Evolutionary conservation across 1,139 yeast species (phyloP), one percentile per base, ranked within the genome.

Genomic region (Starmera stellimalicola): DNA sequence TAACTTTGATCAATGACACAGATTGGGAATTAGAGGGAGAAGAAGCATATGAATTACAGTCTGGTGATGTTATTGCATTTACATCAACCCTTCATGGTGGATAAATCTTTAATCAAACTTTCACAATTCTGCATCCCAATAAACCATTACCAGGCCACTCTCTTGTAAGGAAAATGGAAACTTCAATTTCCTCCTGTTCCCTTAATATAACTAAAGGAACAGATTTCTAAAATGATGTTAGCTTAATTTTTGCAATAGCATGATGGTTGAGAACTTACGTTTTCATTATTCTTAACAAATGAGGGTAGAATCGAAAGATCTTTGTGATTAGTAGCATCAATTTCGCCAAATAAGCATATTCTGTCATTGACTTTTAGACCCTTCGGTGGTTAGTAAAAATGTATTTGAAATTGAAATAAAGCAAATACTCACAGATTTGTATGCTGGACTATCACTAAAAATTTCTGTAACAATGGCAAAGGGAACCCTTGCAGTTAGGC

Each of bases 11-110:
- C 43, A 91, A 91, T 51, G 98, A 91, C 51, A 78, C 95, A 1
- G 98, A 91, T 58, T 91, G 98, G 98, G 98, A 91, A 51, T 60
- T 91, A 20, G 94, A 87, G 53, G 97, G 88, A 10, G 87, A 78
- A 58, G 91, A 83, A 48, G 80, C 73, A 8, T 87, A 87, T 48
- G 73, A 68, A 14, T 57, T 91, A 16, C 83, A 83, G 51, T 62
- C 70, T 31, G 80, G 84, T 12, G 98, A 91, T 57, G 68, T 74
- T 19, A 69, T 91, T 29, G 74, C 94, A 4, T 88, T 91, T 51
- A 91, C 96, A 5, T 82, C 95, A 33, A 91, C 98, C 3, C 65
- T 91, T 40, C 98, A 91, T 50, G 98, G 98, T 11, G 98, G 98
- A 33, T 88, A 60, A 57, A 10, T 26, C 25, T 37, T 19, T 7